Conservation (phyloP, 2,329 filamentous ascomycete species). For the Aureobasidium sp. region DNA sequence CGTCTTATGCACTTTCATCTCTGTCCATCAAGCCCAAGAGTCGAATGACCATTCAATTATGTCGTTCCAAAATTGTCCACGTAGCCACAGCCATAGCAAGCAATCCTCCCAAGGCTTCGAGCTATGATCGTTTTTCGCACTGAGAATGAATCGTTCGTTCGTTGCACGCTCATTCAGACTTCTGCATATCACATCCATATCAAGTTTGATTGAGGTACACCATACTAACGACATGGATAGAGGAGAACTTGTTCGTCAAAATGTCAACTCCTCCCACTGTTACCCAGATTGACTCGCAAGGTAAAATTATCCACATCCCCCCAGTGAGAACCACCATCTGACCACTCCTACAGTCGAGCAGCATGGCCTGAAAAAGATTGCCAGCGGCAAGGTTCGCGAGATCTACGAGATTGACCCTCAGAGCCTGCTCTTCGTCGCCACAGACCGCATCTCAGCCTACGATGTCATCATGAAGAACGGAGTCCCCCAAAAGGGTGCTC, state of each 20-base stretch:
- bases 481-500: conserved; percentile 56
- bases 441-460: conserved; percentile 90
- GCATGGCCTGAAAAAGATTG: conserved; percentile 37
- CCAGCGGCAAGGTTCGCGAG: conserved; percentile 69
- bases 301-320: not conserved
- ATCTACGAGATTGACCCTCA: conserved; percentile 63
- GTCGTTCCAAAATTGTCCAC: not conserved
- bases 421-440: conserved; percentile 72
- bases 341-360: conserved; percentile 19
- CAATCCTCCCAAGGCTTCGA: too few relatives aligned
- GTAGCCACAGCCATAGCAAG: not conserved
- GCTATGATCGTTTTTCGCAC: not conserved
- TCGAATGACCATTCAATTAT: not conserved
- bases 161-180: not conserved
- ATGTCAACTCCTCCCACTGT: conserved; percentile 7
- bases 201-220: not conserved
- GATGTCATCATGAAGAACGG: conserved; percentile 83
- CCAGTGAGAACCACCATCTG: not conserved
- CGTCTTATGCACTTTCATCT: not conserved
- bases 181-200: not conserved
- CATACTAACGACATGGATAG: not conserved
- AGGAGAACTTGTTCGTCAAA: not conserved
- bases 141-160: not conserved
- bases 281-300: conserved; percentile 11
- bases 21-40: not conserved